Evolutionary conservation across 495 filamentous ascomycete species (phyloP), one percentile per base, ranked within the genome.

Genomic region (Penicillium manginii): DNA sequence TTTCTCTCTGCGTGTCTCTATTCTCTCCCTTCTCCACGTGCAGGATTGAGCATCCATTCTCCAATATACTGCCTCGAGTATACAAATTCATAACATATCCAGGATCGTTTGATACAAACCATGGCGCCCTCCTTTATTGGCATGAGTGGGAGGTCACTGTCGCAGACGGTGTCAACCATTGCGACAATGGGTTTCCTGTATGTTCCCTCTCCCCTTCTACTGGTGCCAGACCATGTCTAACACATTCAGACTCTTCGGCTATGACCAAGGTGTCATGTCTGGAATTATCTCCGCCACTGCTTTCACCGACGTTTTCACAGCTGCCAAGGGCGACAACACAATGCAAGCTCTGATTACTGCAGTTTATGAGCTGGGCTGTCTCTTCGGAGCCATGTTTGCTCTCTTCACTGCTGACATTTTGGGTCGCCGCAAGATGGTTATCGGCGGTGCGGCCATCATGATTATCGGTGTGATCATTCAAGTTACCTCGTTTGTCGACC

Each of bases 261-360:
- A 65, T 31, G 63, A 65, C 35, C 63, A 87, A 71, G 84, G 84
- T 72, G 84, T 88, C 56, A 94, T 93, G 91, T 85, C 82, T 60
- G 90, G 91, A 52, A 93, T 94, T 64, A 92, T 93, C 59, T 86
- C 85, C 43, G 84, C 90, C 0, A 74, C 78, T 0, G 82, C 83
- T 10, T 96, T 96, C 77, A 87, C 86, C 70, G 62, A 83, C 26
- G 78, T 86, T 15, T 91, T 93, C 65, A 83, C 84, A 12, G 85
- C 85, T 42, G 89, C 88, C 1, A 80, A 79, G 50, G 73, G 79
- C 61, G 78, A 91, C 64, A 73, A 85, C 5, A 87, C 86, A 1
- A 91, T 91, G 84, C 89, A 93, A 68, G 91, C 88, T 29, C 77
- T 90, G 18, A 88, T 93, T 14, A 93, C 91, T 2, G 88, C 91